Conservation (phyloP, 352 stramenopile species). For the Achlya hypogyna region DNA sequence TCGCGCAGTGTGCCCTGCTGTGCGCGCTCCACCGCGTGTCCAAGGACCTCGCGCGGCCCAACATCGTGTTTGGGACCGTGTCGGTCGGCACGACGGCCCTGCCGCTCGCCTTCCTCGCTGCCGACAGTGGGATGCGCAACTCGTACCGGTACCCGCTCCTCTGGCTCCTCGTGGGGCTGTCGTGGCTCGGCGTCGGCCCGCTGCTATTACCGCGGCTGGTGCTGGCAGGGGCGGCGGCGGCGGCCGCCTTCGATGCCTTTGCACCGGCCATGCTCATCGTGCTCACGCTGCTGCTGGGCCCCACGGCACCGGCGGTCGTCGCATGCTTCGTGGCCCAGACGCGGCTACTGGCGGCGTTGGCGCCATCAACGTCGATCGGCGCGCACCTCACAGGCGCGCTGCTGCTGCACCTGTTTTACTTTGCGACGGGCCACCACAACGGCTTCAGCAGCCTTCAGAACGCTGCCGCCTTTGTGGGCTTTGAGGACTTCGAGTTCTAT, state of each 20-base stretch:
- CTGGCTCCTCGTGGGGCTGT: slow-evolving; percentile 4
- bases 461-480: slow-evolving; percentile 78
- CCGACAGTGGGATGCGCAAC: not conserved
- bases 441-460: slow-evolving; percentile 88
- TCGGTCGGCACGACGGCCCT: not conserved
- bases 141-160: not conserved
- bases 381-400: slow-evolving; percentile 13
- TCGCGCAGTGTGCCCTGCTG: not conserved
- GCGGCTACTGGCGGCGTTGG: not conserved
- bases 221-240: not conserved
- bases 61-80: slow-evolving; percentile 8
- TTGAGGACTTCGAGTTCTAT: slow-evolving; percentile 80
- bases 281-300: slow-evolving; percentile 51
- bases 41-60: not conserved
- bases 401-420: slow-evolving; percentile 38
- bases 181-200: slow-evolving; percentile 1
- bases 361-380: not conserved
- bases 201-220: slow-evolving; percentile 10
- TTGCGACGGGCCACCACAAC: slow-evolving; percentile 77
- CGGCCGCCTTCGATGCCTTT: not conserved
- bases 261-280: slow-evolving; percentile 27
- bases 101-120: not conserved
- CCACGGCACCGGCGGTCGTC: slow-evolving; percentile 48
- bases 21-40: slow-evolving; percentile 6
- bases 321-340: not conserved